Base-by-base conservation (phyloP, 768 basidiomycete species). In the Pleurotus cornucopiae region DNA sequence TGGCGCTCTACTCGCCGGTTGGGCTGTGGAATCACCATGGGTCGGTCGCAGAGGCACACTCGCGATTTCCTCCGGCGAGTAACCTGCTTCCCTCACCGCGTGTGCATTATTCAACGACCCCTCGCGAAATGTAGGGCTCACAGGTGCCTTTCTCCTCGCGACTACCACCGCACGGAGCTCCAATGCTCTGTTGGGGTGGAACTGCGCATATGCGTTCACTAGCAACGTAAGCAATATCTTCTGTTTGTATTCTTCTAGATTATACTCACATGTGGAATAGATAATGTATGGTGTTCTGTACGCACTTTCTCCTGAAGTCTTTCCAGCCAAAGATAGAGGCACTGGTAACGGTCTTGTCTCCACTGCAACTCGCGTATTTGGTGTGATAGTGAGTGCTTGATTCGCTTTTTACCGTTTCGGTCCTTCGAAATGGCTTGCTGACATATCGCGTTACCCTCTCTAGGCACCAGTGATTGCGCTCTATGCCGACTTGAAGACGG, bases 221-320 rank as follows among this genome's bases (percentile, higher is more conserved):
- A 83, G 80, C 53, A 85, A 84, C 62, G 81, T 85, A 56, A 46
- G 74, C 68, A 1, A 18, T 16, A 18, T 21, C 30, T 34, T 34
- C 4, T 11, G 30, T 25, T 25, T 5, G 23, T 25, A 25, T 5
- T 25, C 23, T 25, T 25, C 30, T 34, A 34, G 11, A 34, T 11
- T 11, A 34, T 34, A 34, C 30, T 34, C 2, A 34, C 9, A 9
- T 37, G 11, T 2, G 4, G 12, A 34, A 23, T 46, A 86, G 75
- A 80, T 87, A 59, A 89, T 89, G 87, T 89, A 86, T 49, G 86
- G 88, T 5, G 86, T 89, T 2, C 62, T 90, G 43, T 89, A 88
- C 62, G 85, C 86, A 14, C 67, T 86, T 48, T 82, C 87, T 0
- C 81, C 86, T 0, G 86, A 90, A 66, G 73, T 86, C 4, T 88